phyloP scores from a whole-genome alignment of 495 filamentous ascomycete genomes.

The Penicillium coffeae region DNA sequence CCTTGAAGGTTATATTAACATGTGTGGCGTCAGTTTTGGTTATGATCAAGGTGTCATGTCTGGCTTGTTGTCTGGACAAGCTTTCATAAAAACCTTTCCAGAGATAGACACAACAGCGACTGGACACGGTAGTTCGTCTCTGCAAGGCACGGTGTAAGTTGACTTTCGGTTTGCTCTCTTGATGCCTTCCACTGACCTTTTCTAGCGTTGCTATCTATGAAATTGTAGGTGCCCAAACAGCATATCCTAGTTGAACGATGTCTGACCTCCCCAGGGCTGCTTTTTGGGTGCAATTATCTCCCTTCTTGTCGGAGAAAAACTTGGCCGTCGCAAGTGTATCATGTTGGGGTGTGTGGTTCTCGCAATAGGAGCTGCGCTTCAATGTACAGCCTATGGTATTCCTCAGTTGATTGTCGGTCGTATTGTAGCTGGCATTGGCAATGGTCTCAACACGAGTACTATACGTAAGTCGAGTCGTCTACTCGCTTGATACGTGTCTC shows the following conservation, averaged over 20 bases:
- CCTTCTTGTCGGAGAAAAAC: slow-evolving; percentile 46
- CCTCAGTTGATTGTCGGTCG: slow-evolving; percentile 51
- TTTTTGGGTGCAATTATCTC: slow-evolving; percentile 54
- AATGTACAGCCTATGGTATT: slow-evolving; percentile 48
- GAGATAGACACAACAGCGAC: slow-evolving; percentile 30
- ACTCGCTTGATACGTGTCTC: background rate
- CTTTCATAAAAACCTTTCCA: slow-evolving; percentile 29
- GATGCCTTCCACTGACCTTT: background rate
- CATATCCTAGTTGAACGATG: slow-evolving; percentile 2
- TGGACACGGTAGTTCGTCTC: slow-evolving; percentile 30
- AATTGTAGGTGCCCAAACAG: slow-evolving; percentile 20
- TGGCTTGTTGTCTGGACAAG: slow-evolving; percentile 30
- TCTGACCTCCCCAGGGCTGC: slow-evolving; percentile 41
- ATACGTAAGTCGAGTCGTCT: slow-evolving; percentile 31
- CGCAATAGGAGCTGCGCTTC: slow-evolving; percentile 52
- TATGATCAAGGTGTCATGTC: slow-evolving; percentile 47
- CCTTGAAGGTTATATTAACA: too few relatives aligned
- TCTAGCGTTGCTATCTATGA: slow-evolving; percentile 35
- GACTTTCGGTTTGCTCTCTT: too few relatives aligned
- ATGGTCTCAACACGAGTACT: slow-evolving; percentile 47
- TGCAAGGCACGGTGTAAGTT: slow-evolving; percentile 36
- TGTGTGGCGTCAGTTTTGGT: slow-evolving; percentile 39
- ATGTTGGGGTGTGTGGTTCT: slow-evolving; percentile 50
- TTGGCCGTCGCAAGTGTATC: slow-evolving; percentile 54
- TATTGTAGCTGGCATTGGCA: slow-evolving; percentile 44